Evolutionary conservation across 2,329 filamentous ascomycete genomes (phyloP).

Genomic region (Trichoderma asperellum): DNA sequence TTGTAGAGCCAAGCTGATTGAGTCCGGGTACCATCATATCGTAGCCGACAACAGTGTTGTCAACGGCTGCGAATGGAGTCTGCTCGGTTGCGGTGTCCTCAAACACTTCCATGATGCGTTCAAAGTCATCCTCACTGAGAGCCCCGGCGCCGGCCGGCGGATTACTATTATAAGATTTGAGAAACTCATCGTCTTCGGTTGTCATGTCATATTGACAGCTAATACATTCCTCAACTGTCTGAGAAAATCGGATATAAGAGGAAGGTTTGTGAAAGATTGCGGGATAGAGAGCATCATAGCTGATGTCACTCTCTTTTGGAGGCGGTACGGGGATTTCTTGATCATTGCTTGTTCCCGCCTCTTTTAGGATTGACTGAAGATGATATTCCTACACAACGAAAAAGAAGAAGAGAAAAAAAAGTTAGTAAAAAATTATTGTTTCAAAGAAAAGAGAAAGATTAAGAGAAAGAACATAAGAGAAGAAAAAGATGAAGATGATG

Average conservation of each 20-base stretch:
- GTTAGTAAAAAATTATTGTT: not conserved
- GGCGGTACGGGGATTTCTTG: slow-evolving; percentile 69
- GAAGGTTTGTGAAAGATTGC: slow-evolving; percentile 79
- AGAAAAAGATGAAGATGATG: not conserved
- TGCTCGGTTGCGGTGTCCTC: slow-evolving; percentile 83
- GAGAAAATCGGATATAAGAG: slow-evolving; percentile 96
- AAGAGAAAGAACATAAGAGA: not conserved
- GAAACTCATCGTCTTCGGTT: slow-evolving; percentile 82
- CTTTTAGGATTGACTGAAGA: slow-evolving; percentile 77
- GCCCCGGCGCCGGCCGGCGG: slow-evolving; percentile 60
- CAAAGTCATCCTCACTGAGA: slow-evolving; percentile 89
- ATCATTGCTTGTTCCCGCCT: slow-evolving; percentile 58
- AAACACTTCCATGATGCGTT: slow-evolving; percentile 92
- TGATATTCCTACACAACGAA: slow-evolving; percentile 79
- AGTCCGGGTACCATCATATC: slow-evolving; percentile 75
- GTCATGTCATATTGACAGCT: slow-evolving; percentile 94
- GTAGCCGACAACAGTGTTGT: slow-evolving; percentile 81
- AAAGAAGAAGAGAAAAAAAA: slow-evolving; percentile 6
- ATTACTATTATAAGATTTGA: slow-evolving; percentile 83
- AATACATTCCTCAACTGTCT: slow-evolving; percentile 94
- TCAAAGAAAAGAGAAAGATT: not conserved
- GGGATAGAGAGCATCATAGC: slow-evolving; percentile 89
- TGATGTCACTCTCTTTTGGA: slow-evolving; percentile 65
- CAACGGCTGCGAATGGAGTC: slow-evolving; percentile 86
- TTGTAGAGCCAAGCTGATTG: slow-evolving; percentile 53